phyloP scores from a whole-genome alignment of 352 stramenopile species.

The Pythium aquatile region DNA sequence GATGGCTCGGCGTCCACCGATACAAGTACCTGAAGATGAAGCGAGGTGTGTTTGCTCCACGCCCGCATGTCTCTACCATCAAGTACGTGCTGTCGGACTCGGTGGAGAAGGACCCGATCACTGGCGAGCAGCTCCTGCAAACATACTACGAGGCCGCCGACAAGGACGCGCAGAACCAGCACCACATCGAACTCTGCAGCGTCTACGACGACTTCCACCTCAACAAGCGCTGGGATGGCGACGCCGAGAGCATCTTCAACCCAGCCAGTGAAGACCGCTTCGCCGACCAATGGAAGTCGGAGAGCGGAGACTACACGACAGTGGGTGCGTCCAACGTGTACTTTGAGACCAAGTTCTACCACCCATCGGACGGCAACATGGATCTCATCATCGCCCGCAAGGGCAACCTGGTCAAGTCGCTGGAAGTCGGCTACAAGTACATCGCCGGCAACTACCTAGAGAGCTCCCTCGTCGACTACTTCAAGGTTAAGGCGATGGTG shows the following conservation, averaged over 20 bases:
- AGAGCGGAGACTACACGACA: conserved; percentile 49
- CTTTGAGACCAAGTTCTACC: conserved; percentile 77
- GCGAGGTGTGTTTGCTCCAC: conserved; percentile 48
- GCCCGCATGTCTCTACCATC: conserved; percentile 54
- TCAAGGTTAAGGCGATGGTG: conserved; percentile 78
- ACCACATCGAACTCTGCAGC: conserved; percentile 74
- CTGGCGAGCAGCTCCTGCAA: conserved; percentile 52
- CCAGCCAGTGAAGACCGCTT: conserved; percentile 65
- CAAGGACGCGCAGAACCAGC: conserved; percentile 56
- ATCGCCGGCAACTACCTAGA: conserved; percentile 52
- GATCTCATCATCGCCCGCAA: conserved; percentile 72
- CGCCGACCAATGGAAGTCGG: conserved; percentile 45
- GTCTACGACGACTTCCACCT: conserved; percentile 62
- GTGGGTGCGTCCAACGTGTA: conserved; percentile 76
- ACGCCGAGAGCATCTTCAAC: conserved; percentile 56
- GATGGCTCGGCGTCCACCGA: conserved; percentile 68
- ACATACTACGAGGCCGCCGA: conserved; percentile 75
- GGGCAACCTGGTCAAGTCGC: conserved; percentile 41
- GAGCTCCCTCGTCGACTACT: conserved; percentile 60
- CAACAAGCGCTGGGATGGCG: conserved; percentile 59
- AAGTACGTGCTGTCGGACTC: conserved; percentile 74
- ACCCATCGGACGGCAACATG: conserved; percentile 79
- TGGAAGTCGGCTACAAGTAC: conserved; percentile 57
- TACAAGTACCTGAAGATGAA: conserved; percentile 79
- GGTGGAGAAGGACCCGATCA: conserved; percentile 37